These are phyloP conservation scores for Porphyridium purpureum DNA, from an alignment of 23 red algal genomes.

Conservation along the genomic window DNA sequence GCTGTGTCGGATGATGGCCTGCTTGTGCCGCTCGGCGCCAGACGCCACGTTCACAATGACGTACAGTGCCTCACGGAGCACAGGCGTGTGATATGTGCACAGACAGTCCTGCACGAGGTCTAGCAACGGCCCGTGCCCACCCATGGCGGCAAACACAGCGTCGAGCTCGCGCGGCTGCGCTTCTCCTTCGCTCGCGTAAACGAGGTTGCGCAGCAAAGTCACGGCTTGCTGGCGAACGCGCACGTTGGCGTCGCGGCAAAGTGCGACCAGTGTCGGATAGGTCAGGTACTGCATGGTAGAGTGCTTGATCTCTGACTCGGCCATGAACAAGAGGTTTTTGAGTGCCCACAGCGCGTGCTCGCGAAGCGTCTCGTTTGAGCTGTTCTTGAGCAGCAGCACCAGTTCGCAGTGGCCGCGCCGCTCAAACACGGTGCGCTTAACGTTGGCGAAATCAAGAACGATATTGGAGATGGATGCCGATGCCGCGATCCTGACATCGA, in stretches of 20 bases:
- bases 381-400: too few species aligned
- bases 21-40: slow-evolving; percentile 35
- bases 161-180: slow-evolving; percentile 26
- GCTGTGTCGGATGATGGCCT: slow-evolving; percentile 18
- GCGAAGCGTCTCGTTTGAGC: slow-evolving; percentile 24
- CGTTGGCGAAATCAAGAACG: too few species aligned
- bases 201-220: slow-evolving; percentile 34
- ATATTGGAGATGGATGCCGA: too few species aligned
- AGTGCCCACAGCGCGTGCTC: slow-evolving; percentile 37
- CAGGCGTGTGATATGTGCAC: slow-evolving; percentile 10
- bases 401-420: too few species aligned
- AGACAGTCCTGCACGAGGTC: slow-evolving; percentile 14
- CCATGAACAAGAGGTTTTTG: slow-evolving; percentile 37
- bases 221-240: slow-evolving; percentile 27
- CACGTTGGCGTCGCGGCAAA: slow-evolving; percentile 18
- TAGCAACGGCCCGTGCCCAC: slow-evolving; percentile 13
- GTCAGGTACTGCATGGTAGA: slow-evolving; percentile 22
- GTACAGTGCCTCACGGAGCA: slow-evolving; percentile 26
- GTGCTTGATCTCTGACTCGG: slow-evolving; percentile 19
- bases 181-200: slow-evolving; percentile 17
- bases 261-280: slow-evolving; percentile 13
- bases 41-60: slow-evolving; percentile 57
- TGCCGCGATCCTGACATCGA: too few species aligned
- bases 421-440: too few species aligned
- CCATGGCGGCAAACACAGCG: slow-evolving; percentile 20